Conservation (phyloP, 208 protist species). For the Porcisia hertigi region DNA sequence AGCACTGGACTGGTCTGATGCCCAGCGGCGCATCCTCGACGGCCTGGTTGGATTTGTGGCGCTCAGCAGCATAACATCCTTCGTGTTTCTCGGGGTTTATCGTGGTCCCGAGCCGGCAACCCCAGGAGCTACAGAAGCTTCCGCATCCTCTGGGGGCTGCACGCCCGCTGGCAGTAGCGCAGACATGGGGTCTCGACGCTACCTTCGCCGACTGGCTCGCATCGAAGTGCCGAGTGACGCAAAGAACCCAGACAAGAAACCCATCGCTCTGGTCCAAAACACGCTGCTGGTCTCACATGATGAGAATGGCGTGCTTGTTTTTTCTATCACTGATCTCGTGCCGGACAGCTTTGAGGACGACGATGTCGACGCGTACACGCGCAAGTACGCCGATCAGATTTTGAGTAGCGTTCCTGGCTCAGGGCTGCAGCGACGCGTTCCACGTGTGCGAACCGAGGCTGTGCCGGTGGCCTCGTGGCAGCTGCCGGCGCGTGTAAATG, state of each 20-base stretch:
- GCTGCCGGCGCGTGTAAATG: slow-evolving; percentile 73
- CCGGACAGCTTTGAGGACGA: slow-evolving; percentile 24
- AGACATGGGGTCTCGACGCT: slow-evolving; percentile 2
- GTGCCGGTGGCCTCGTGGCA: slow-evolving; percentile 55
- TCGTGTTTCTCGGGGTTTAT: slow-evolving; percentile 58
- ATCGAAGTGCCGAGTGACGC: slow-evolving; percentile 59
- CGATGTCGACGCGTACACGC: slow-evolving; percentile 7
- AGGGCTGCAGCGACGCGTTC: slow-evolving; percentile 17
- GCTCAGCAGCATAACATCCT: slow-evolving; percentile 70
- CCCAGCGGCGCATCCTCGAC: slow-evolving; percentile 21
- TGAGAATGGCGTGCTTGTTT: slow-evolving; percentile 55
- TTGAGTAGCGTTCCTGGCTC: background rate
- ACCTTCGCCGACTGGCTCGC: slow-evolving; percentile 52
- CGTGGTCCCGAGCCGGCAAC: slow-evolving; percentile 15
- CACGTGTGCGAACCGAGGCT: slow-evolving; percentile 18
- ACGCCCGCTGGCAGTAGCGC: background rate
- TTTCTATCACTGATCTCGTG: slow-evolving; percentile 50
- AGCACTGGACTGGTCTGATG: slow-evolving; percentile 21
- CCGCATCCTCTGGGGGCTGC: background rate
- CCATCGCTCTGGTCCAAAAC: slow-evolving; percentile 64
- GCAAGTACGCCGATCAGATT: slow-evolving; percentile 4
- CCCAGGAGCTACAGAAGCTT: background rate
- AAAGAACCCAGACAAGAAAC: slow-evolving; percentile 87
- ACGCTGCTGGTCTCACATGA: slow-evolving; percentile 77
- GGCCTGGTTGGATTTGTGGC: slow-evolving; percentile 61